These are phyloP conservation scores for Penicillium riverlandense DNA, from an alignment of 495 filamentous ascomycete genomes.

Conservation along the genomic window DNA sequence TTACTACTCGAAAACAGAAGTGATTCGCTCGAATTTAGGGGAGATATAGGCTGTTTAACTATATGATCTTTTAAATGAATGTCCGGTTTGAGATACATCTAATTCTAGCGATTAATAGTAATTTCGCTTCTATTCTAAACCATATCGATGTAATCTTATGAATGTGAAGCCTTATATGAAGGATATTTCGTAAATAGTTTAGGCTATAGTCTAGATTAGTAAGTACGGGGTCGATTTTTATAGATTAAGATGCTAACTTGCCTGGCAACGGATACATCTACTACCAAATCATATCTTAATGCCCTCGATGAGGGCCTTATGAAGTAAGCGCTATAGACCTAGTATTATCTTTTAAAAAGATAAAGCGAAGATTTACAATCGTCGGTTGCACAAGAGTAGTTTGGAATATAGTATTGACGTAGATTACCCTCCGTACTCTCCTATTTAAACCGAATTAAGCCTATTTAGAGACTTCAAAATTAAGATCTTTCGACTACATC, in stretches of 20 bases:
- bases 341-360: background rate
- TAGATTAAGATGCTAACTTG: background rate
- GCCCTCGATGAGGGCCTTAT: background rate
- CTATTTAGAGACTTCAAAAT: background rate
- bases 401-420: background rate
- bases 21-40: too few relatives aligned
- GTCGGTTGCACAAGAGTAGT: background rate
- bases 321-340: background rate
- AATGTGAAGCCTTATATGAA: background rate
- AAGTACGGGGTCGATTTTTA: background rate
- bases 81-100: background rate
- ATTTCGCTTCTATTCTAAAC: background rate
- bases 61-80: background rate
- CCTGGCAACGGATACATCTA: background rate
- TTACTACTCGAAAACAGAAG: too few relatives aligned
- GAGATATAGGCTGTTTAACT: too few relatives aligned
- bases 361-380: background rate
- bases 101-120: background rate
- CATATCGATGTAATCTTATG: background rate
- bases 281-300: background rate
- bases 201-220: background rate
- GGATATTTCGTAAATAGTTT: slow-evolving; percentile 4
- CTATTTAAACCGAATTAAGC: background rate
- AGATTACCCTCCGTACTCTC: background rate
- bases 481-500: background rate